Conservation (phyloP, 441 rosid species). For the Dalechampia spathulata region DNA sequence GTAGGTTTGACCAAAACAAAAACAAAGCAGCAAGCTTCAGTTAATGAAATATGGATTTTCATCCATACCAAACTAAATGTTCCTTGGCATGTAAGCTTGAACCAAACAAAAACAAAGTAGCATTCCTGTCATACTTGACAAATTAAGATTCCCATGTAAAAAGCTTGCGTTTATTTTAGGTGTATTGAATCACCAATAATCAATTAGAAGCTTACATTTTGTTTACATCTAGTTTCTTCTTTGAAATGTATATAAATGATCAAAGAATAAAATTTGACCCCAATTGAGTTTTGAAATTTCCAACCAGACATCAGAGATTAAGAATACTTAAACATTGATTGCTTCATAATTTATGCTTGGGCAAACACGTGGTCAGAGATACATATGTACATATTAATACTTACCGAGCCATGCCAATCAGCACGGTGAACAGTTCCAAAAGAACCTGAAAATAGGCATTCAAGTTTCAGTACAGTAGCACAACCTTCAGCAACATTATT, state of each 20-base stretch:
- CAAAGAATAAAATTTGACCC: too few species aligned
- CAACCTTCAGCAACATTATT: slow-evolving; percentile 11
- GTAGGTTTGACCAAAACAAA: not conserved
- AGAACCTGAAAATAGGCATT: slow-evolving; percentile 70
- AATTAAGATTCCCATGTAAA: not conserved
- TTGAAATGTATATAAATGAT: too few species aligned
- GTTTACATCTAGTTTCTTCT: too few species aligned
- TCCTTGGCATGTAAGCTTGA: too few species aligned
- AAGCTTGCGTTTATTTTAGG: too few species aligned
- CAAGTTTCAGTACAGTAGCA: slow-evolving; percentile 15
- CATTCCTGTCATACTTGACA: not conserved
- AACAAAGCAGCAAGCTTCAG: not conserved
- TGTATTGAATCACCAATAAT: too few species aligned
- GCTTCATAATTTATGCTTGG: not conserved
- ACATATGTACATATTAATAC: slow-evolving; percentile 12
- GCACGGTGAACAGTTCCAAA: slow-evolving; percentile 99
- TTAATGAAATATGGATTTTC: too few species aligned
- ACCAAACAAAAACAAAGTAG: not conserved
- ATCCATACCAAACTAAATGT: too few species aligned
- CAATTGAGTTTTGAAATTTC: too few species aligned
- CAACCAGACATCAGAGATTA: not conserved
- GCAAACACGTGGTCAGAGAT: not conserved
- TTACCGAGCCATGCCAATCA: slow-evolving; percentile 99
- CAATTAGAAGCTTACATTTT: too few species aligned
- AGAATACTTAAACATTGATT: not conserved